Conservation (phyloP, 2,329 filamentous ascomycete species). For the Orbilia brochopaga region DNA sequence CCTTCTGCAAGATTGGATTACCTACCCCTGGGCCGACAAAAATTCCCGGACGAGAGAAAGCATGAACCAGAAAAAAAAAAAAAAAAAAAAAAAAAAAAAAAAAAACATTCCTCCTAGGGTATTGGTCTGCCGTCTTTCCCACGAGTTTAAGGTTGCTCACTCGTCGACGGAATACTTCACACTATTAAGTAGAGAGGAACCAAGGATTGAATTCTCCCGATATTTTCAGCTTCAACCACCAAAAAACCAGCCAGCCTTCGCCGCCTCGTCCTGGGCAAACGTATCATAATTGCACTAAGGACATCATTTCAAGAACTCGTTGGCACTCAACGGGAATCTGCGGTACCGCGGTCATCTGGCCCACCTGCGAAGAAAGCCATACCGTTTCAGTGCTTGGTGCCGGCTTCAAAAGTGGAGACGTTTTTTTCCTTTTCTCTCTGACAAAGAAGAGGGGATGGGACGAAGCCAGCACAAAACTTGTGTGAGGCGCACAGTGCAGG, state of each 20-base stretch:
- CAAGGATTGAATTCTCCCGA: conserved; percentile 13
- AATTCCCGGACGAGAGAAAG: conserved; percentile 32
- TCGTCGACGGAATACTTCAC: conserved; percentile 19
- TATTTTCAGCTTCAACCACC: background rate
- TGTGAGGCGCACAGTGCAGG: conserved; percentile 7
- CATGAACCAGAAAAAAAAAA: background rate
- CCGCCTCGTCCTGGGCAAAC: background rate
- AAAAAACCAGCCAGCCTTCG: background rate
- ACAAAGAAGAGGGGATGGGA: conserved; percentile 23
- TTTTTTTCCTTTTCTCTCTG: conserved; percentile 6
- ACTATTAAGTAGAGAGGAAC: too few species aligned
- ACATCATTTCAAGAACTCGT: conserved; percentile 14
- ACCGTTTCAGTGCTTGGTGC: conserved; percentile 41
- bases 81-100: conserved; percentile 7
- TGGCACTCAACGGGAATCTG: conserved; percentile 32
- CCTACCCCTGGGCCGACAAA: conserved; percentile 36
- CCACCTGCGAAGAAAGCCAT: conserved; percentile 38
- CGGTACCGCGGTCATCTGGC: conserved; percentile 44
- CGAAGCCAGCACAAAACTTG: conserved; percentile 19
- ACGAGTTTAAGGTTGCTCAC: conserved; percentile 11
- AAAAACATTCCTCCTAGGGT: conserved; percentile 33
- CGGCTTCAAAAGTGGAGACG: conserved; percentile 26
- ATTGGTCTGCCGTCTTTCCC: conserved; percentile 42
- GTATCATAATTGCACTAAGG: conserved; percentile 9
- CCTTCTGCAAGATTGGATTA: conserved; percentile 40